These are phyloP conservation scores for Anthracocystis walkeri DNA, from an alignment of 1,284 basidiomycete genomes.

Conservation along the genomic window DNA sequence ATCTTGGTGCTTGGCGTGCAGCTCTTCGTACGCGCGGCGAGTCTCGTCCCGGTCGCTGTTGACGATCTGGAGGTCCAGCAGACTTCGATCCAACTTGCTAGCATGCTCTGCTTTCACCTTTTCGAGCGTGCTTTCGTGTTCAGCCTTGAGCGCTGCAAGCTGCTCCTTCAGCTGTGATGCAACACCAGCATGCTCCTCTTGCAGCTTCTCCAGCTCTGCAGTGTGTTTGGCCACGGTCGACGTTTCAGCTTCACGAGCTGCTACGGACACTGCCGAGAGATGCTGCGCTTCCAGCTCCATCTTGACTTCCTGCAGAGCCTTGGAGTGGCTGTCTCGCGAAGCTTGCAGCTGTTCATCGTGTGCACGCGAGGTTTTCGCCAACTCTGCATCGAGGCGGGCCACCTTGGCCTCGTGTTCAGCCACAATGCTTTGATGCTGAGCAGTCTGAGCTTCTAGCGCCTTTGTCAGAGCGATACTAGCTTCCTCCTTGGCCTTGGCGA, in stretches of 20 bases:
- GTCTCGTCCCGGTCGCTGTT: slow-evolving; percentile 37
- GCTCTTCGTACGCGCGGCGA: slow-evolving; percentile 47
- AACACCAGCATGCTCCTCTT: slow-evolving; percentile 24
- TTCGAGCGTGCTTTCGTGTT: slow-evolving; percentile 23
- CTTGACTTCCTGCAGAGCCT: slow-evolving; percentile 18
- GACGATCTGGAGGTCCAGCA: slow-evolving; percentile 42
- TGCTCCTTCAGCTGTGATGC: slow-evolving; percentile 10
- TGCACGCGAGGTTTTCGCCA: slow-evolving; percentile 5
- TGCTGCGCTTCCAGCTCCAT: slow-evolving; percentile 51
- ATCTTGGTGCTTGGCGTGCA: slow-evolving; percentile 45
- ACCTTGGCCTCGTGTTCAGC: slow-evolving; percentile 25
- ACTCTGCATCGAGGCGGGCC: slow-evolving; percentile 21
- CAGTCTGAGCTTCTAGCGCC: slow-evolving; percentile 38
- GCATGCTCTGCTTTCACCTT: slow-evolving; percentile 28
- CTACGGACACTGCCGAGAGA: slow-evolving; percentile 28
- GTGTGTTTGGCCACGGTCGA: slow-evolving; percentile 16
- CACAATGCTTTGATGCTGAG: slow-evolving; percentile 25
- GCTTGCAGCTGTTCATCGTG: slow-evolving; percentile 20
- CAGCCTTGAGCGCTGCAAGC: slow-evolving; percentile 13
- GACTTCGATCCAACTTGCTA: slow-evolving; percentile 36
- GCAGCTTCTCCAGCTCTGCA: slow-evolving; percentile 23
- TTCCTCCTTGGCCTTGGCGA: slow-evolving; percentile 37
- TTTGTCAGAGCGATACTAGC: slow-evolving; percentile 19
- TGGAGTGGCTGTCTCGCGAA: slow-evolving; percentile 22
- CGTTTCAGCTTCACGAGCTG: slow-evolving; percentile 28